Percentiles rank a stretch among this genome's conserved stretches.
phyloP scores from a whole-genome alignment of 2,329 filamentous ascomycete genomes.

The Aspergillus texensis region DNA sequence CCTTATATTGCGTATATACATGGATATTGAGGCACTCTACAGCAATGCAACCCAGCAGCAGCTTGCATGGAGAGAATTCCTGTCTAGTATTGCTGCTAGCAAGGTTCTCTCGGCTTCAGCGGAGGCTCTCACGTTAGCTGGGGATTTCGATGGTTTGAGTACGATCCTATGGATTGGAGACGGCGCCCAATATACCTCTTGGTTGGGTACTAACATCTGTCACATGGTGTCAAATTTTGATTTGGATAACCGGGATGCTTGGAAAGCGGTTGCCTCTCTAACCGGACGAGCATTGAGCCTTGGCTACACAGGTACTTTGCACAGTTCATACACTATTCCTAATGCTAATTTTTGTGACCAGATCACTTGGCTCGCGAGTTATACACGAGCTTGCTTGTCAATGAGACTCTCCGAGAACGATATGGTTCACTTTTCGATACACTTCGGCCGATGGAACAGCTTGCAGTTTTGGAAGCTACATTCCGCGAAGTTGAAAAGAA shows the following conservation, averaged over 20 bases:
- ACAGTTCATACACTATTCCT: not conserved
- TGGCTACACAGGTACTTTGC: conserved; percentile 67
- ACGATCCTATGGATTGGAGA: conserved; percentile 63
- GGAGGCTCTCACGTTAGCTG: conserved; percentile 52
- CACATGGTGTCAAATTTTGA: conserved; percentile 47
- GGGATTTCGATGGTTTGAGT: conserved; percentile 28
- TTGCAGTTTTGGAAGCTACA: conserved; percentile 47
- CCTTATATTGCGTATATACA: conserved; percentile 48
- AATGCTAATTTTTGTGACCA: conserved; percentile 26
- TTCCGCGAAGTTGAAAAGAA: conserved; percentile 48
- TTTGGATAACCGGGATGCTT: conserved; percentile 30
- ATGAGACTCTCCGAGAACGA: conserved; percentile 27
- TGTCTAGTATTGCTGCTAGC: conserved; percentile 62
- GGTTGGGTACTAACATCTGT: conserved; percentile 70
- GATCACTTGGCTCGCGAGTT: conserved; percentile 45
- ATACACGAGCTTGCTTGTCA: conserved; percentile 40
- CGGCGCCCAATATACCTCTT: conserved; percentile 66
- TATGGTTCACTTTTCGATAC: conserved; percentile 44
- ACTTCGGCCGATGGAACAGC: conserved; percentile 54
- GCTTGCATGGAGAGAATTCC: conserved; percentile 65
- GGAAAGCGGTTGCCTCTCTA: conserved; percentile 47
- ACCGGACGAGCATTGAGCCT: conserved; percentile 66
- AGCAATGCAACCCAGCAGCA: conserved; percentile 49
- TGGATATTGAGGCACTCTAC: conserved; percentile 46
- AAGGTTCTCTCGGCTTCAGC: conserved; percentile 61